Conservation (phyloP, 805 yeast genomes). For the Suhomyces sp. region DNA sequence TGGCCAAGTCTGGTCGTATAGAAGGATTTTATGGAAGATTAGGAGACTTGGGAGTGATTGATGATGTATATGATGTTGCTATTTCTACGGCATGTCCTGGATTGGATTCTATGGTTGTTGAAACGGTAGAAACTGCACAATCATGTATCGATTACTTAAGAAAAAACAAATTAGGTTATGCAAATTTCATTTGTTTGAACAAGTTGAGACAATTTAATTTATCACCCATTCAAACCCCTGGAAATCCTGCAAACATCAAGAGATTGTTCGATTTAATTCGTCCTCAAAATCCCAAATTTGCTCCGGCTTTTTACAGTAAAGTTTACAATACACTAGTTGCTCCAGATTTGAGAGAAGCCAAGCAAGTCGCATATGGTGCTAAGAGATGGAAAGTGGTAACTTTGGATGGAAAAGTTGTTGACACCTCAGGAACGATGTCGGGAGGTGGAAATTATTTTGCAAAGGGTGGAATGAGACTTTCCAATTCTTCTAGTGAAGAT, state of each 20-base stretch:
- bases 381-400: constrained; percentile 88
- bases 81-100: constrained; percentile 93
- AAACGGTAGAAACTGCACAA: constrained; percentile 61
- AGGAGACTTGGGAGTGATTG: constrained; percentile 91
- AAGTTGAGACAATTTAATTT: constrained; percentile 67
- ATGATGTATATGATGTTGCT: constrained; percentile 86
- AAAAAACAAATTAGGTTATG: constrained; percentile 81
- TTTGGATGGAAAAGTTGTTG: constrained; percentile 86
- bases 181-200: constrained; percentile 77
- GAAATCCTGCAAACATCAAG: constrained; percentile 59
- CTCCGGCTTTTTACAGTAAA: constrained; percentile 87
- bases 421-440: constrained; percentile 90
- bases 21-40: constrained; percentile 85
- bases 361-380: constrained; percentile 79
- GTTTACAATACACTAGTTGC: constrained; percentile 89
- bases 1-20: constrained; percentile 79
- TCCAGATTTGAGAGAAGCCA: constrained; percentile 72
- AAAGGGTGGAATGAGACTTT: constrained; percentile 74
- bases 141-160: constrained; percentile 75
- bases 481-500: constrained; percentile 32
- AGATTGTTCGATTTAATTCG: constrained; percentile 80
- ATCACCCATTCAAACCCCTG: constrained; percentile 64
- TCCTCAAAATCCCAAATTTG: constrained; percentile 65
- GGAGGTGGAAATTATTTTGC: constrained; percentile 85
- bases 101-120: constrained; percentile 91